Percentiles rank a stretch among this genome's conserved stretches.
Conservation (phyloP, 148 eudicot genomes). For the Dysphania ambrosioides region DNA sequence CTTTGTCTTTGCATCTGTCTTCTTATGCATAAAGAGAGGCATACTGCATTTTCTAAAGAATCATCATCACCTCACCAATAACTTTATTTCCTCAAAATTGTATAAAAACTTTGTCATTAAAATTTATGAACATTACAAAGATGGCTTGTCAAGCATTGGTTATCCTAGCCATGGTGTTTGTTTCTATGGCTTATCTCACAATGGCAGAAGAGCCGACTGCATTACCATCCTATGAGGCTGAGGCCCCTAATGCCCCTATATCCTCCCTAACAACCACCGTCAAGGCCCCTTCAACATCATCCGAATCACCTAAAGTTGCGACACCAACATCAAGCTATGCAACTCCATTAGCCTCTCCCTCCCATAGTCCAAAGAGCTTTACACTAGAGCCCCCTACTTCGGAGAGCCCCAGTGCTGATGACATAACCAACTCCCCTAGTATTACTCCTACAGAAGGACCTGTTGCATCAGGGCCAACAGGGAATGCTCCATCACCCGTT, state of each 20-base stretch:
- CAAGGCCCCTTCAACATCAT: neutral
- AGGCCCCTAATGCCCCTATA: neutral
- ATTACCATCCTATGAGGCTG: neutral
- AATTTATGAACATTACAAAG: neutral
- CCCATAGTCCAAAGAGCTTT: neutral
- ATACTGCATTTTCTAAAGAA: slow-evolving; percentile 22
- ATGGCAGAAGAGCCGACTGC: slow-evolving; percentile 3
- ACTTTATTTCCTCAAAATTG: no score
- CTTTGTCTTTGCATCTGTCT: slow-evolving; percentile 30
- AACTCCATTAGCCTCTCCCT: neutral
- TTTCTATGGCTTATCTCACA: neutral
- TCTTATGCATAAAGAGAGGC: neutral
- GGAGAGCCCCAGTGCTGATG: neutral
- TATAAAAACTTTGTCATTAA: no score
- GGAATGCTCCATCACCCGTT: slow-evolving; percentile 4
- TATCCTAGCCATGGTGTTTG: slow-evolving; percentile 1
- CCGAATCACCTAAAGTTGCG: neutral
- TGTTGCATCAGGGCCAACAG: neutral
- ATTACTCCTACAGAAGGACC: slow-evolving; percentile 14
- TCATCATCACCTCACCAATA: neutral
- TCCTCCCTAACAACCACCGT: neutral
- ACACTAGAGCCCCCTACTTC: neutral
- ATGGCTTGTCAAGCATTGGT: slow-evolving; percentile 11
- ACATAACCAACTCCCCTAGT: neutral
- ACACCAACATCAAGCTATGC: neutral